Percentiles rank a stretch among this genome's conserved stretches.
phyloP scores from a whole-genome alignment of 495 filamentous ascomycete species.

The Talaromyces ruber region DNA sequence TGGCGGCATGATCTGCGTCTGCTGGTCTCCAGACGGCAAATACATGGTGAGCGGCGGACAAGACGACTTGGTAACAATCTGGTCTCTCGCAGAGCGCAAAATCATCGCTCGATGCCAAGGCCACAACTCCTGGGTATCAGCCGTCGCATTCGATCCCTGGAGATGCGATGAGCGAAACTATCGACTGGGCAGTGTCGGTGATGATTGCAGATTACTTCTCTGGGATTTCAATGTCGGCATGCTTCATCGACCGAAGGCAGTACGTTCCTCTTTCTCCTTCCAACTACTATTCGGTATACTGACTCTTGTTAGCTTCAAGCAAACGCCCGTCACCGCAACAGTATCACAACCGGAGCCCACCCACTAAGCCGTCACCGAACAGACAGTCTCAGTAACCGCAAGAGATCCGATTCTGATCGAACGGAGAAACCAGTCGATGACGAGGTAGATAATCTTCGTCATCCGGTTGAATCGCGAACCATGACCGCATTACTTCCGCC shows the following conservation, averaged over 20 bases:
- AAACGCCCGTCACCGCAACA: constrained; percentile 28
- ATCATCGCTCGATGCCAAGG: constrained; percentile 91
- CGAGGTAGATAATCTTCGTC: constrained; percentile 49
- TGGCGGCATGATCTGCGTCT: constrained; percentile 82
- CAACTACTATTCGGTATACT: neutral
- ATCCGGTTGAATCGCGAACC: constrained; percentile 72
- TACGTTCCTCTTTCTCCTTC: constrained; percentile 26
- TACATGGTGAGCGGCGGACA: constrained; percentile 94
- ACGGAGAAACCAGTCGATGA: constrained; percentile 41
- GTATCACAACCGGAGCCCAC: constrained; percentile 43
- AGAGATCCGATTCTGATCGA: constrained; percentile 59
- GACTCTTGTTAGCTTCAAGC: constrained; percentile 32
- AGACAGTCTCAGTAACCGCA: constrained; percentile 47
- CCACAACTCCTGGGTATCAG: constrained; percentile 91
- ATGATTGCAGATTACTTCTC: constrained; percentile 79
- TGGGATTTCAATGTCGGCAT: constrained; percentile 99
- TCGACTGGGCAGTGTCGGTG: constrained; percentile 89
- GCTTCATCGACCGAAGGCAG: constrained; percentile 80
- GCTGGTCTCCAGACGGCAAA: constrained; percentile 95
- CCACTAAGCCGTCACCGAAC: constrained; percentile 66
- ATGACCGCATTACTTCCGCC: constrained; percentile 84
- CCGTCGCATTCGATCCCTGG: constrained; percentile 93
- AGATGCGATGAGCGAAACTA: constrained; percentile 92
- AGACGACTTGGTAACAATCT: constrained; percentile 91
- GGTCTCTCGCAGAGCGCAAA: constrained; percentile 73